Evolutionary conservation across 2,329 filamentous ascomycete genomes (phyloP).

Genomic region (Diaporthe sp.): DNA sequence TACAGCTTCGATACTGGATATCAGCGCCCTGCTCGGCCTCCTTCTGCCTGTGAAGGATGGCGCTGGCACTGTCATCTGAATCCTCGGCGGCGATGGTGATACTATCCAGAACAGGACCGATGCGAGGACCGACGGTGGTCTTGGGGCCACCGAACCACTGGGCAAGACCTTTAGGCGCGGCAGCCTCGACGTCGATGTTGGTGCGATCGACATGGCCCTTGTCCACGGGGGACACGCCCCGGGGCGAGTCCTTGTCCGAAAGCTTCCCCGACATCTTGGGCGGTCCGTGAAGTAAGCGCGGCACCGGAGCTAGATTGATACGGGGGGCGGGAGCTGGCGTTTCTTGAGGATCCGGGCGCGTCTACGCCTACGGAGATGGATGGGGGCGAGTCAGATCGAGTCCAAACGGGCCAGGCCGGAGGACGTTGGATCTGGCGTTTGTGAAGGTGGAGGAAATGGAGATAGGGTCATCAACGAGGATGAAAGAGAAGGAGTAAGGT

Average conservation of each 20-base stretch:
- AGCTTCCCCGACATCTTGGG: constrained; percentile 16
- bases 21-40: constrained; percentile 81
- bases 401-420: not conserved
- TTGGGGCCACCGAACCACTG: constrained; percentile 52
- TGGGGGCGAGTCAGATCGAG: not conserved
- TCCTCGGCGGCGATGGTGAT: constrained; percentile 51
- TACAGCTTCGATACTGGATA: constrained; percentile 94
- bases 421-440: not conserved
- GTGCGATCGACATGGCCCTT: constrained; percentile 26
- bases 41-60: constrained; percentile 74
- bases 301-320: not conserved
- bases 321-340: not conserved
- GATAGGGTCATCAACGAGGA: not conserved
- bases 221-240: constrained; percentile 19
- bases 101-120: constrained; percentile 59
- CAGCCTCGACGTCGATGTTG: constrained; percentile 33
- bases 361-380: not conserved
- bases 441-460: not conserved
- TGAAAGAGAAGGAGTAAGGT: not conserved
- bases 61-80: constrained; percentile 59
- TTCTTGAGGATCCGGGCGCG: not conserved
- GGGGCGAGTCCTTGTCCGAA: constrained; percentile 30
- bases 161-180: constrained; percentile 23
- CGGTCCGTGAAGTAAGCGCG: not conserved
- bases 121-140: constrained; percentile 64